Evolutionary conservation across 1,139 yeast species (phyloP).

Genomic region (Sugiyamaella japonica): DNA sequence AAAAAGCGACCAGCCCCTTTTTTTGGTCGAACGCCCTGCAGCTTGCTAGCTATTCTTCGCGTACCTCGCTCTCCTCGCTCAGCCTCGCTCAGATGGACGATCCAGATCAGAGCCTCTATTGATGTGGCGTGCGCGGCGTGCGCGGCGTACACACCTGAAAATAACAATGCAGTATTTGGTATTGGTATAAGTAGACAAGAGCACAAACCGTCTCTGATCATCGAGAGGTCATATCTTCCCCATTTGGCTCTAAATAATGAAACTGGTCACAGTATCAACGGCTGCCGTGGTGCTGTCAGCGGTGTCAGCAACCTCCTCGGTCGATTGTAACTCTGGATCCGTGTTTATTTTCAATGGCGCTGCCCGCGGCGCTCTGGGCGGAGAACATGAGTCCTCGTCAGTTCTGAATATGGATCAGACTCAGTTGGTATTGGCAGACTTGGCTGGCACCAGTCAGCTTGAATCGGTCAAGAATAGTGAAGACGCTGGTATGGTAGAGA

Average conservation of each 20-base stretch:
- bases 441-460: slow-evolving; percentile 29
- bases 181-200: neutral
- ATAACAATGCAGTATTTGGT: neutral
- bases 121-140: neutral
- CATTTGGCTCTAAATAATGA: neutral
- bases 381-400: neutral
- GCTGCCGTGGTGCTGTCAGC: slow-evolving; percentile 1
- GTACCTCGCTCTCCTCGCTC: no score
- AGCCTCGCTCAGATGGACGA: neutral
- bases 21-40: no score
- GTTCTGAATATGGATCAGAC: slow-evolving; percentile 26
- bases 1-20: no score
- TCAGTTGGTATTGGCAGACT: slow-evolving; percentile 34
- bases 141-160: neutral
- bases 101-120: no score
- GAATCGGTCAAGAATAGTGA: slow-evolving; percentile 24
- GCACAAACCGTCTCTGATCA: neutral
- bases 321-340: slow-evolving; percentile 8
- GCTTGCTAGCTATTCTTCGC: no score
- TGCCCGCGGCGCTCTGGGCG: neutral
- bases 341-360: slow-evolving; percentile 9
- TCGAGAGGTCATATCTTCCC: neutral
- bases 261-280: neutral
- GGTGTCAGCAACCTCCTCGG: neutral
- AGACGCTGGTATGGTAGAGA: slow-evolving; percentile 21